These are phyloP conservation scores for Neofusicoccum laricinum DNA, from an alignment of 2,329 filamentous ascomycete species.

Conservation along the genomic window DNA sequence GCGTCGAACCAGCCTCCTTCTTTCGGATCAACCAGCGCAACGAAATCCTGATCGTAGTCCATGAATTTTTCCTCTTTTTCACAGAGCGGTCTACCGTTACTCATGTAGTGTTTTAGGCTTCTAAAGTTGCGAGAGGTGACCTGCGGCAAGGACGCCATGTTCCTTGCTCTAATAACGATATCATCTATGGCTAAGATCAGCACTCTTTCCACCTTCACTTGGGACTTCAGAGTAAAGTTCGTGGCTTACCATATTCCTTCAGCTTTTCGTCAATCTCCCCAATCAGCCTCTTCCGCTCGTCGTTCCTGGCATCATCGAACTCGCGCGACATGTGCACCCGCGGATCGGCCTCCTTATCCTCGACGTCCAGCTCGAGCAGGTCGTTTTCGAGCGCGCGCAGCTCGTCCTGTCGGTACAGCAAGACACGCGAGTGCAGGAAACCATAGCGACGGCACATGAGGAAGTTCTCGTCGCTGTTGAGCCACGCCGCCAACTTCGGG, in stretches of 20 bases:
- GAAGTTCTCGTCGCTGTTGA: conserved; percentile 27
- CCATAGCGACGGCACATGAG: conserved; percentile 21
- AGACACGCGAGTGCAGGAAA: conserved; percentile 19
- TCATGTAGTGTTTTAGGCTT: conserved; percentile 18
- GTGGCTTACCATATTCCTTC: conserved; percentile 18
- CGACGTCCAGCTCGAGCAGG: conserved; percentile 16
- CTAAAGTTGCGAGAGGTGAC: conserved; percentile 18
- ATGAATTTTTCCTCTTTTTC: conserved; percentile 13
- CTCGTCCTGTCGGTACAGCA: conserved; percentile 21
- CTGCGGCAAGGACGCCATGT: conserved; percentile 16
- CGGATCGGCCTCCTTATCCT: conserved; percentile 11
- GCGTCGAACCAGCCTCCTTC: conserved; percentile 19
- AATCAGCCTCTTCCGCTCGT: conserved; percentile 17
- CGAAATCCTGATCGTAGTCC: conserved; percentile 17
- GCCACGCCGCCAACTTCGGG: conserved; percentile 23
- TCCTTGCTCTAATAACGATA: conserved; percentile 15
- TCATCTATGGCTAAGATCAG: conserved; percentile 15
- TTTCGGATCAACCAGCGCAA: conserved; percentile 16
- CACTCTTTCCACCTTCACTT: not conserved
- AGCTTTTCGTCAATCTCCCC: conserved; percentile 16
- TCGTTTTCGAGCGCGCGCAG: conserved; percentile 17
- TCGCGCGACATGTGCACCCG: conserved; percentile 10
- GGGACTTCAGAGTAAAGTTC: too few relatives aligned
- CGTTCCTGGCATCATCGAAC: not conserved
- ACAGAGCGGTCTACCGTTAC: conserved; percentile 18